Evolutionary conservation across 1,139 yeast species (phyloP).

Genomic region (Kodamaea arcana): DNA sequence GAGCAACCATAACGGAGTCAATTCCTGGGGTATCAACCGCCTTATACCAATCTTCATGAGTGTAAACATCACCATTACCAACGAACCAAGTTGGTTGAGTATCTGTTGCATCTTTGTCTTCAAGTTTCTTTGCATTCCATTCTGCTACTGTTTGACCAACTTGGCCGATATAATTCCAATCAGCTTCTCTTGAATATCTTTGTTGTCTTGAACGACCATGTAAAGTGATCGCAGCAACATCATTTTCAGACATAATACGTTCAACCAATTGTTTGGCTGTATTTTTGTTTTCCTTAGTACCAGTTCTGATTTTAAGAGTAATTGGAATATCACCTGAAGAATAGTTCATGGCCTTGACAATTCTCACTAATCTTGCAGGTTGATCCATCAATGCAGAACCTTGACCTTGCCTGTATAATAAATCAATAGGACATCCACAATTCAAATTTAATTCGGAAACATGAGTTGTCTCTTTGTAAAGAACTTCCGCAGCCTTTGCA

Average conservation of each 20-base stretch:
- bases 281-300: slow-evolving; percentile 79
- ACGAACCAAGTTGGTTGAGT: slow-evolving; percentile 53
- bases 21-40: slow-evolving; percentile 68
- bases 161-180: slow-evolving; percentile 84
- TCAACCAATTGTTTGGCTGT: slow-evolving; percentile 75
- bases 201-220: slow-evolving; percentile 98
- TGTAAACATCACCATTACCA: slow-evolving; percentile 92
- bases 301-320: slow-evolving; percentile 89
- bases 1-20: slow-evolving; percentile 95
- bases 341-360: slow-evolving; percentile 84
- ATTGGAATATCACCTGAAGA: slow-evolving; percentile 87
- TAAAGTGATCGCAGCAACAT: slow-evolving; percentile 85
- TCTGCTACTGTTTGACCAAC: slow-evolving; percentile 67
- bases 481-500: slow-evolving; percentile 81
- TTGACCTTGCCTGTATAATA: slow-evolving; percentile 87
- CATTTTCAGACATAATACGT: slow-evolving; percentile 70
- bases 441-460: slow-evolving; percentile 83
- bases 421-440: slow-evolving; percentile 96
- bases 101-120: slow-evolving; percentile 52
- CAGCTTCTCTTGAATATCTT: slow-evolving; percentile 84
- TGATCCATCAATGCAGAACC: slow-evolving; percentile 93
- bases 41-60: slow-evolving; percentile 83
- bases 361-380: slow-evolving; percentile 74
- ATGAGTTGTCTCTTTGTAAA: slow-evolving; percentile 50
- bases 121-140: slow-evolving; percentile 49